These are phyloP conservation scores for Pinus albicaulis DNA, from an alignment of 75 land plant genomes.

Conservation along the genomic window DNA sequence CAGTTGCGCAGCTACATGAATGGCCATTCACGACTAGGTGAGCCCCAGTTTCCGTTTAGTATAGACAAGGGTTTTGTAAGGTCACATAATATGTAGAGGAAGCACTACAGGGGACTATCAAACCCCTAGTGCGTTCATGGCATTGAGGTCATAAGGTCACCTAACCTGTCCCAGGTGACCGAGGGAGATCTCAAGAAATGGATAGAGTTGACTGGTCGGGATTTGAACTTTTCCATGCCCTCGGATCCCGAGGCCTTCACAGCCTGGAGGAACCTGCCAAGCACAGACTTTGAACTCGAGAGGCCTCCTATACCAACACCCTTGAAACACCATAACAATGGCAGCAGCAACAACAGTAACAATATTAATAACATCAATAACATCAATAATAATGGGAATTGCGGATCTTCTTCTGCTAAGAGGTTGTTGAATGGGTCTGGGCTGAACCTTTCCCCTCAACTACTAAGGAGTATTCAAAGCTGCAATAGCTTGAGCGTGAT, in stretches of 20 bases:
- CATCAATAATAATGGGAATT: neutral
- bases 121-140: constrained; percentile 96
- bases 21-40: constrained; percentile 84
- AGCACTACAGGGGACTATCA: constrained; percentile 88
- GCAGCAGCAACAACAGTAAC: neutral
- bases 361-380: constrained; percentile 10
- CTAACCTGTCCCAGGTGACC: constrained; percentile 49
- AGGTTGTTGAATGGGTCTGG: constrained; percentile 68
- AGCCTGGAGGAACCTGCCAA: constrained; percentile 81
- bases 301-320: constrained; percentile 35
- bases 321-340: constrained; percentile 2
- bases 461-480: too few species aligned
- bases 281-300: constrained; percentile 78
- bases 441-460: constrained; percentile 66
- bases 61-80: constrained; percentile 84
- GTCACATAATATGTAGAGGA: constrained; percentile 92
- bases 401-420: constrained; percentile 22
- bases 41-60: constrained; percentile 85
- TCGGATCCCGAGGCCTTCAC: constrained; percentile 74
- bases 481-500: too few species aligned
- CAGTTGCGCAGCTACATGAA: constrained; percentile 96
- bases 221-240: constrained; percentile 71
- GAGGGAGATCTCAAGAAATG: constrained; percentile 76
- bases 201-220: constrained; percentile 85
- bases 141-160: constrained; percentile 70